Evolutionary conservation across 768 basidiomycete genomes (phyloP).

Genomic region (Mycena olivaceomarginata): DNA sequence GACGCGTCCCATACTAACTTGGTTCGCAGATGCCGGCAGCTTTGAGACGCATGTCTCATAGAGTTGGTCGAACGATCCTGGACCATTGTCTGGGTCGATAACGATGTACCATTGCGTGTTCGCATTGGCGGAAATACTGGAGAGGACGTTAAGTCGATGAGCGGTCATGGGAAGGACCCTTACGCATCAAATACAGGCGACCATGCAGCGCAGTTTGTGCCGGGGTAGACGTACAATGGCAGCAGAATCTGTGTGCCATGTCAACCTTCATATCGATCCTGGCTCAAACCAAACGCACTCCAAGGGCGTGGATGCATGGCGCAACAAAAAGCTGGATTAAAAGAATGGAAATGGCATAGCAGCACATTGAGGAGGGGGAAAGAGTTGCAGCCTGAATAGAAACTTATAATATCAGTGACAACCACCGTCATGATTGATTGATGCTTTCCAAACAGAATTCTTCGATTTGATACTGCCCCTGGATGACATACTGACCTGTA

Average conservation of each 20-base stretch:
- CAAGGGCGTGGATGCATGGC: neutral
- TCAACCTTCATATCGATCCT: neutral
- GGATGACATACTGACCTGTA: no score
- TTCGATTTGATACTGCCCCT: no score
- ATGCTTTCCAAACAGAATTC: no score
- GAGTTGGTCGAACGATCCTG: conserved; percentile 12
- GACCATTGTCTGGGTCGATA: neutral
- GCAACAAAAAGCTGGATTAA: neutral
- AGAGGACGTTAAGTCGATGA: neutral
- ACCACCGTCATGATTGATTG: no score
- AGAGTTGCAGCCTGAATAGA: no score
- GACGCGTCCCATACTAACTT: conserved; percentile 27
- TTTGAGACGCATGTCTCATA: conserved; percentile 13
- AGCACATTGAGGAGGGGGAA: no score
- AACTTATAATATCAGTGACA: neutral
- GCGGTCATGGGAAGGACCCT: neutral
- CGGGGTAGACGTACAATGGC: conserved; percentile 33
- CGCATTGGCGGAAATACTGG: conserved; percentile 32
- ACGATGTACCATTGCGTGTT: conserved; percentile 31
- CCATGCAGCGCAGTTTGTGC: conserved; percentile 37
- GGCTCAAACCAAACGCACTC: neutral
- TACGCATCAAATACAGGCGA: conserved; percentile 25
- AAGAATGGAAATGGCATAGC: no score
- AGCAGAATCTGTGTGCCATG: conserved; percentile 15
- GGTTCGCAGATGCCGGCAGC: conserved; percentile 4